Conservation (phyloP, 345 rosid species). For the Pistacia atlantica region DNA sequence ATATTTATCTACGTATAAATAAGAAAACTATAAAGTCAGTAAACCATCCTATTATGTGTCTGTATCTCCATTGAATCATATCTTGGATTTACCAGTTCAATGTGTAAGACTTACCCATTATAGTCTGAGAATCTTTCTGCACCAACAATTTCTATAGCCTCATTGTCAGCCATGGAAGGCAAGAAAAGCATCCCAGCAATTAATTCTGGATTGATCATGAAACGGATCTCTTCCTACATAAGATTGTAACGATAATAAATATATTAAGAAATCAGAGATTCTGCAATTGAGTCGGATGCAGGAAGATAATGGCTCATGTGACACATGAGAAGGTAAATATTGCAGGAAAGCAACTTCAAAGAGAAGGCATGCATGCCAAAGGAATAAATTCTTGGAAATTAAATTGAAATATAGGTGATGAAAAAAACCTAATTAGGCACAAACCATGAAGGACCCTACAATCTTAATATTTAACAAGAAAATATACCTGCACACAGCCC, state of each 20-base stretch:
- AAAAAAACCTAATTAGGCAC: neutral
- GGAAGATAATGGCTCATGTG: neutral
- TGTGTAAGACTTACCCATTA: conserved; percentile 62
- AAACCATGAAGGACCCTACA: neutral
- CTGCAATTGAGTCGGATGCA: neutral
- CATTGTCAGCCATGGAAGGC: conserved; percentile 88
- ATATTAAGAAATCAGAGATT: neutral
- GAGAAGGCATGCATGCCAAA: conserved; percentile 1
- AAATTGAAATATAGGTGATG: neutral
- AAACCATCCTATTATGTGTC: neutral
- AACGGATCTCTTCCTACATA: conserved; percentile 91
- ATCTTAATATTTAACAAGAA: neutral
- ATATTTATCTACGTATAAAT: neutral
- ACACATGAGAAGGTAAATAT: conserved; percentile 4
- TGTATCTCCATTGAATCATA: neutral
- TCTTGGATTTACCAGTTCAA: conserved; percentile 6
- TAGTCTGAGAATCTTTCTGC: conserved; percentile 84
- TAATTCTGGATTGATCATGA: conserved; percentile 93
- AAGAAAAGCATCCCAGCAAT: conserved; percentile 95
- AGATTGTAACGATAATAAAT: conserved; percentile 1
- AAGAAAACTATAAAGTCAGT: neutral
- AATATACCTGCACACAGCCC: conserved; percentile 87
- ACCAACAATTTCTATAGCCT: conserved; percentile 87
- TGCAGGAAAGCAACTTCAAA: conserved; percentile 3
- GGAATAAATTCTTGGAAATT: neutral